Evolutionary conservation across 345 rosid species (phyloP), one percentile per base, ranked within the genome.

Genomic region (Pugionium cornutum): DNA sequence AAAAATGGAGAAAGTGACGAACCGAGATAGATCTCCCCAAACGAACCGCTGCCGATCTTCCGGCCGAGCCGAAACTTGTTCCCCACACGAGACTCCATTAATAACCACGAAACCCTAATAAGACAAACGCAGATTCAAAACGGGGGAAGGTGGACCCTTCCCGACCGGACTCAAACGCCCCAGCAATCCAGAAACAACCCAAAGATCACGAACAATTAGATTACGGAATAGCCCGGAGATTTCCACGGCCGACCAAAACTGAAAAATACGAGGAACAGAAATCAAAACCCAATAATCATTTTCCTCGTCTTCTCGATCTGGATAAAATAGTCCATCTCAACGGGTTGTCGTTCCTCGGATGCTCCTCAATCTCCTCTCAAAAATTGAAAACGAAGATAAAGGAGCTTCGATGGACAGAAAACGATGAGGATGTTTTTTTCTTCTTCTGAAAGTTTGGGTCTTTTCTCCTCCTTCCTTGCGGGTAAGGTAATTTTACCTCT

Each of bases 11-110:
- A 53, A 47, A 58, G 35, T 8, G 55, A 50, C 80, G 67, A 62
- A 83, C 87, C 85, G 37, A 83, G 83, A 67, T 65, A 85, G 36
- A 85, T 72, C 77, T 83, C 91, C 29, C 91, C 91, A 33, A 85
- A 85, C 35, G 88, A 83, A 68, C 87, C 87, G 60, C 84, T 82
- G 10, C 87, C 90, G 61, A 85, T 85, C 83, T 81, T 85, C 32
- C 87, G 77, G 36, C 84, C 87, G 53, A 85, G 76, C 54, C 83
- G 83, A 77, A 78, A 85, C 67, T 81, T 85, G 5, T 75, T 85
- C 26, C 91, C 91, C 10, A 83, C 75, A 32, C 84, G 74, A 74
- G 75, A 70, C 65, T 85, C 90, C 90, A 81, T 85, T 36, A 56
- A 47, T 30, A 36, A 53, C 41, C 47, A 53, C 46, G 57, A 62